A percentile compares a stretch with the other conserved stretches of the same genome.
Evolutionary conservation across 176 grass and related monocot genomes (phyloP).

Genomic region (Pharus latifolius): DNA sequence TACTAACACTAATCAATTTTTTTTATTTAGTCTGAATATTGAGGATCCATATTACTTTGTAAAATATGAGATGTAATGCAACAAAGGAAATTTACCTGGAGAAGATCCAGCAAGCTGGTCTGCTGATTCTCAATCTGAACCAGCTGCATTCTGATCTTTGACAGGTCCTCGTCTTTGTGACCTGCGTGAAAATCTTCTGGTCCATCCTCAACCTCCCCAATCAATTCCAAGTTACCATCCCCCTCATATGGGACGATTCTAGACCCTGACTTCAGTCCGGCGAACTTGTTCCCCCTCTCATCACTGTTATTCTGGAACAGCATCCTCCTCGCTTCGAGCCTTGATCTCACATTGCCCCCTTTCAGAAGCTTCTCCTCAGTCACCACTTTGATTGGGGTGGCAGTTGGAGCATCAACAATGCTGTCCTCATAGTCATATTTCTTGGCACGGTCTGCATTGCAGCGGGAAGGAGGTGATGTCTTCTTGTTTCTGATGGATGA

Average conservation of each 20-base stretch:
- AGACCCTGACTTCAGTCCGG: conserved; percentile 48
- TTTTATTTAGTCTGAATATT: background rate
- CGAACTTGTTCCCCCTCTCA: conserved; percentile 45
- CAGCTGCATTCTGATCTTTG: conserved; percentile 72
- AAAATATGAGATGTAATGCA: background rate
- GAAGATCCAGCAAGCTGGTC: conserved; percentile 75
- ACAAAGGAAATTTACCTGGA: conserved; percentile 53
- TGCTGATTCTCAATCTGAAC: conserved; percentile 98
- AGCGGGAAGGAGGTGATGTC: conserved; percentile 9
- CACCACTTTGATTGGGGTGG: conserved; percentile 53
- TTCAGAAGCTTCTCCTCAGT: conserved; percentile 42
- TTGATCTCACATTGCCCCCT: conserved; percentile 46
- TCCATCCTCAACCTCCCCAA: conserved; percentile 3
- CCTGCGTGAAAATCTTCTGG: conserved; percentile 40
- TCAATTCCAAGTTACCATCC: conserved; percentile 30
- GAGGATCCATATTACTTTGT: background rate
- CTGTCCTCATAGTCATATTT: conserved; percentile 42
- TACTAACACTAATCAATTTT: too few relatives aligned
- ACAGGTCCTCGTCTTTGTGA: conserved; percentile 61
- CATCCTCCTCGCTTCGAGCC: conserved; percentile 51
- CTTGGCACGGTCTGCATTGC: background rate
- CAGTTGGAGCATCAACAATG: conserved; percentile 10
- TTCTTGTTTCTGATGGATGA: conserved; percentile 40
- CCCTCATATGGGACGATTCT: conserved; percentile 65
- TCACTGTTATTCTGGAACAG: conserved; percentile 62